phyloP scores from a whole-genome alignment of 2,329 filamentous ascomycete genomes.

The Truncatella angustata region DNA sequence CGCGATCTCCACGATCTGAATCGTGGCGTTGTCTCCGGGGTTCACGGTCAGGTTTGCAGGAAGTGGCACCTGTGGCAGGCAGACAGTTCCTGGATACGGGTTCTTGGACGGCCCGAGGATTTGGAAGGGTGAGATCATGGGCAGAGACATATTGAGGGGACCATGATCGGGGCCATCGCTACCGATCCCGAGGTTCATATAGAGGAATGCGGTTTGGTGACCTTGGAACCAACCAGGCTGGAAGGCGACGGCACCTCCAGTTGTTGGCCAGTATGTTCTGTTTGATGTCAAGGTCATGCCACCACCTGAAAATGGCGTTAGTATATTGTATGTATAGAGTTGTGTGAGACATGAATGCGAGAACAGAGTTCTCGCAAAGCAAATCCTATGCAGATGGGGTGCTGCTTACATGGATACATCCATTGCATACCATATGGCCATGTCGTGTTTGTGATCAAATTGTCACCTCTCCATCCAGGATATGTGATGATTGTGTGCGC shows the following conservation, averaged over 20 bases:
- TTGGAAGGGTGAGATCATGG: constrained; percentile 78
- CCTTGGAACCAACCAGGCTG: constrained; percentile 97
- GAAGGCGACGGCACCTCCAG: constrained; percentile 81
- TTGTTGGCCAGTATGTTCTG: constrained; percentile 87
- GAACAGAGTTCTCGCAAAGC: too few species aligned
- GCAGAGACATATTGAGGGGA: constrained; percentile 82
- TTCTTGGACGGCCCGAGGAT: constrained; percentile 78
- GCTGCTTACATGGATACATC: constrained; percentile 82
- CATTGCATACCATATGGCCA: constrained; percentile 93
- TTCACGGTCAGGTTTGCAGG: constrained; percentile 69
- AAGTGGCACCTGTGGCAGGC: constrained; percentile 83
- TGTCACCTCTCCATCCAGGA: constrained; percentile 84
- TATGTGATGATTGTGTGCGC: constrained; percentile 86
- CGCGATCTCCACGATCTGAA: constrained; percentile 71
- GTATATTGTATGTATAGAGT: background rate
- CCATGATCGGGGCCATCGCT: constrained; percentile 61
- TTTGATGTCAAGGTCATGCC: constrained; percentile 76
- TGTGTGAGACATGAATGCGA: too few species aligned
- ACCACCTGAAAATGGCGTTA: constrained; percentile 59
- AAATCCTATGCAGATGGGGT: background rate
- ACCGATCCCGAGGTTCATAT: constrained; percentile 87
- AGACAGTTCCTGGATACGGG: constrained; percentile 86
- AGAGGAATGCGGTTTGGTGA: constrained; percentile 77
- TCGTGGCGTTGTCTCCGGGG: constrained; percentile 78
- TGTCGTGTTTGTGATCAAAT: constrained; percentile 72